Conservation (phyloP, 306 rosid species). For the Lathyrus tuberosus region DNA sequence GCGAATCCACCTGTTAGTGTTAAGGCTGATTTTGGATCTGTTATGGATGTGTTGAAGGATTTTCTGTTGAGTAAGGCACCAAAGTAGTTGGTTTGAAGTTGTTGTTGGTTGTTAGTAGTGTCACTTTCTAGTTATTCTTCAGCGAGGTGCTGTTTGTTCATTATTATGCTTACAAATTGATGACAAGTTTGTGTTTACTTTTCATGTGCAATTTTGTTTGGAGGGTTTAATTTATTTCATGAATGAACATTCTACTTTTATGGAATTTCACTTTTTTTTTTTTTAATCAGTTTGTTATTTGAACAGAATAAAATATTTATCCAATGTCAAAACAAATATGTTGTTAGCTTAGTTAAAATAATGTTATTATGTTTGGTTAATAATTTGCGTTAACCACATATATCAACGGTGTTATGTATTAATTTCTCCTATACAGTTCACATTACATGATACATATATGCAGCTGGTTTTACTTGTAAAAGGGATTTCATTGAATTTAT, state of each 20-base stretch:
- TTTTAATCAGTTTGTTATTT: background rate
- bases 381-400: too few relatives aligned
- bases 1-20: constrained; percentile 41
- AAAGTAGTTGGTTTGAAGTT: background rate
- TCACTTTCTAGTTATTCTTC: too few relatives aligned
- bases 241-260: background rate
- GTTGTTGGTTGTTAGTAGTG: background rate
- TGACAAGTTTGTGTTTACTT: constrained; percentile 1
- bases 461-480: too few relatives aligned
- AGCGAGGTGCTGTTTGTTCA: too few relatives aligned
- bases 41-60: constrained; percentile 48
- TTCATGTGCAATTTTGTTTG: constrained; percentile 3
- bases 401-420: too few relatives aligned
- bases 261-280: background rate
- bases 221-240: background rate
- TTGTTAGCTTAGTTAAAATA: too few relatives aligned
- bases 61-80: constrained; percentile 32
- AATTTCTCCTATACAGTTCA: too few relatives aligned
- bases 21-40: constrained; percentile 45
- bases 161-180: too few relatives aligned
- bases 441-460: background rate
- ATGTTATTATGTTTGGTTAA: too few relatives aligned
- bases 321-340: too few relatives aligned
- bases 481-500: too few relatives aligned
- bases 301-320: too few relatives aligned